Evolutionary conservation across 345 rosid genomes (phyloP), one percentile per base, ranked within the genome.

Genomic region (Carallia pectinifolia): DNA sequence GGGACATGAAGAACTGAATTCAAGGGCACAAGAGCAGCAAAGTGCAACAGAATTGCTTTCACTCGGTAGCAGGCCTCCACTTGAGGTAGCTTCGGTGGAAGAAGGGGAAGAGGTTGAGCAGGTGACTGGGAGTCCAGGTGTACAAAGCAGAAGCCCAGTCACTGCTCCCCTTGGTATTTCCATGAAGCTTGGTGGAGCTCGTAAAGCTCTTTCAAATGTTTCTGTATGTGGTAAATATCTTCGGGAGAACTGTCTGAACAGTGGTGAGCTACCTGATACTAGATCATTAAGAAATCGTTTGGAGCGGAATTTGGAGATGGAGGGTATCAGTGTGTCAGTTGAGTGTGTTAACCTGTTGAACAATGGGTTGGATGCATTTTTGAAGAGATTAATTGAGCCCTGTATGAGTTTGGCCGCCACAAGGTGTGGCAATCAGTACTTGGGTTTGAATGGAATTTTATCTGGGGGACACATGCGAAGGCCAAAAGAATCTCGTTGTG

Each of bases 71-170:
- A 86, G 92, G 70, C 97, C 97, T 68, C 97, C 90, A 0, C 64
- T 81, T 60, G 98, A 90, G 77, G 90, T 91, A 74, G 82, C 72
- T 2, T 93, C 98, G 5, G 94, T 87, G 58, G 99, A 94, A 74
- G 99, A 92, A 18, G 99, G 97, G 16, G 97, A 94, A 78, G 99
- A 92, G 81, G 98, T 92, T 60, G 97, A 94, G 82, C 97, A 94
- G 81, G 38, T 71, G 29, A 86, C 93, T 1, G 92, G 72, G 61
- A 90, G 96, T 77, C 91, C 91, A 3, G 84, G 93, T 37, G 82
- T 88, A 39, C 96, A 89, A 80, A 91, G 96, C 58, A 78, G 82
- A 75, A 87, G 90, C 61, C 85, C 93, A 0, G 90, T 92, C 5
- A 94, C 97, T 64, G 93, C 97, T 71, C 97, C 97, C 23, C 73